These are phyloP conservation scores for Brassica cretica DNA, from an alignment of 345 rosid genomes.

Conservation along the genomic window DNA sequence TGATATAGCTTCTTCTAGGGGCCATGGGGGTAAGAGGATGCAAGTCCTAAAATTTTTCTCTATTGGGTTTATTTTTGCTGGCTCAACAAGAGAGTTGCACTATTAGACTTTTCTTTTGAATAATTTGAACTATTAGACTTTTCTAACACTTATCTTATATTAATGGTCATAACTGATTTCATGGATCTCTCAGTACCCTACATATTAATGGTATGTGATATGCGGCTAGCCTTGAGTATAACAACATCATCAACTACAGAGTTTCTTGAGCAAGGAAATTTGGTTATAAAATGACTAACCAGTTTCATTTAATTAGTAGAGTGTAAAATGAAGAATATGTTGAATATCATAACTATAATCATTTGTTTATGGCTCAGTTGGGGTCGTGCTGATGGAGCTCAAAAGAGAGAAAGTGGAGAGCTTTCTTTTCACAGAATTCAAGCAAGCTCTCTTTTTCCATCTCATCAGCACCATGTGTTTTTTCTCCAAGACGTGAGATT, in stretches of 20 bases:
- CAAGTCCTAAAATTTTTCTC: neutral
- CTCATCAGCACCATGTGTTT: slow-evolving; percentile 52
- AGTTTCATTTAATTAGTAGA: slow-evolving; percentile 24
- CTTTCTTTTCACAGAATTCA: slow-evolving; percentile 38
- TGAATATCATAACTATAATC: slow-evolving; percentile 9
- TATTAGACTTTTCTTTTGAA: too few species aligned
- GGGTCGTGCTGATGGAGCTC: slow-evolving; percentile 31
- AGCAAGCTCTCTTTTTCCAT: slow-evolving; percentile 53
- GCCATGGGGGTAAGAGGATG: neutral
- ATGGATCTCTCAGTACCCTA: neutral
- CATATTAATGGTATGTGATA: neutral
- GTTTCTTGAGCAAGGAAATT: neutral
- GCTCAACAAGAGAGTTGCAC: neutral
- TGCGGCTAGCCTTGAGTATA: neutral
- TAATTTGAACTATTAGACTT: neutral
- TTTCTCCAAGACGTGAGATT: slow-evolving; percentile 45
- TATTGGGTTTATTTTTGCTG: neutral
- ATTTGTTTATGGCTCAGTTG: slow-evolving; percentile 28
- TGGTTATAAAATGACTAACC: slow-evolving; percentile 34
- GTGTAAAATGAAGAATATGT: slow-evolving; percentile 23
- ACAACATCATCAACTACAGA: slow-evolving; percentile 30
- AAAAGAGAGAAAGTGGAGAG: slow-evolving; percentile 19
- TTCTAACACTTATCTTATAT: neutral
- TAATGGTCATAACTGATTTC: neutral
- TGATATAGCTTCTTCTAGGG: neutral